Conservation (phyloP, 352 stramenopile species). For the Phytophthora aleatoria region DNA sequence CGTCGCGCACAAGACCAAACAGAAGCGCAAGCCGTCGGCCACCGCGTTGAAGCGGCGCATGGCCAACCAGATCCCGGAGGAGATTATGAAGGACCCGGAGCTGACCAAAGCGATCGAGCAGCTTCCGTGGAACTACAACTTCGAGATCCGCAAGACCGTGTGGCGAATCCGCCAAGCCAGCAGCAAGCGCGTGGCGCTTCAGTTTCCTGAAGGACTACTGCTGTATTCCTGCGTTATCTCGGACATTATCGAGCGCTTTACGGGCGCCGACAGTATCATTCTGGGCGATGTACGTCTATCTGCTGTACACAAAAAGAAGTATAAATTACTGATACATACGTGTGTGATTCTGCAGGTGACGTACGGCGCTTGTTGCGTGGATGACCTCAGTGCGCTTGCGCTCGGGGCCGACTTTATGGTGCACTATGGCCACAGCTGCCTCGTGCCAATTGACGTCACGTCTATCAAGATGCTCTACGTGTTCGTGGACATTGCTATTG, state of each 20-base stretch:
- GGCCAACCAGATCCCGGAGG: slow-evolving; percentile 89
- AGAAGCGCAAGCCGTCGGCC: slow-evolving; percentile 69
- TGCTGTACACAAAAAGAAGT: background rate
- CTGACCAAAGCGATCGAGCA: slow-evolving; percentile 93
- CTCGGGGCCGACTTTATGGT: slow-evolving; percentile 97
- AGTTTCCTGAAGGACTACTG: slow-evolving; percentile 98
- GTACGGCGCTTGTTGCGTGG: slow-evolving; percentile 99
- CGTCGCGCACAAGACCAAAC: slow-evolving; percentile 44
- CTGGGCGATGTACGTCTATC: slow-evolving; percentile 93
- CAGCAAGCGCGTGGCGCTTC: slow-evolving; percentile 94
- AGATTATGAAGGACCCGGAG: slow-evolving; percentile 88
- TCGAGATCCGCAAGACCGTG: slow-evolving; percentile 98
- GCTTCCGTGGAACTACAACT: slow-evolving; percentile 98
- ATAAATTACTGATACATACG: background rate
- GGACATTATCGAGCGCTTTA: slow-evolving; percentile 98
- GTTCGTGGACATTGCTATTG: slow-evolving; percentile 99
- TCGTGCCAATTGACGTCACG: slow-evolving; percentile 97
- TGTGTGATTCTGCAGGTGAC: slow-evolving; percentile 69
- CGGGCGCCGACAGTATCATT: slow-evolving; percentile 91
- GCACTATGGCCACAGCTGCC: slow-evolving; percentile 99
- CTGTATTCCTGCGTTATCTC: slow-evolving; percentile 98
- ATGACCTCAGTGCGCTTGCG: slow-evolving; percentile 96
- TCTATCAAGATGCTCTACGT: slow-evolving; percentile 98
- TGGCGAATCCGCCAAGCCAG: slow-evolving; percentile 93
- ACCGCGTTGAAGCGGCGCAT: slow-evolving; percentile 69